Conservation (phyloP, 2,329 filamentous ascomycete species). For the Colletotrichum phormii region DNA sequence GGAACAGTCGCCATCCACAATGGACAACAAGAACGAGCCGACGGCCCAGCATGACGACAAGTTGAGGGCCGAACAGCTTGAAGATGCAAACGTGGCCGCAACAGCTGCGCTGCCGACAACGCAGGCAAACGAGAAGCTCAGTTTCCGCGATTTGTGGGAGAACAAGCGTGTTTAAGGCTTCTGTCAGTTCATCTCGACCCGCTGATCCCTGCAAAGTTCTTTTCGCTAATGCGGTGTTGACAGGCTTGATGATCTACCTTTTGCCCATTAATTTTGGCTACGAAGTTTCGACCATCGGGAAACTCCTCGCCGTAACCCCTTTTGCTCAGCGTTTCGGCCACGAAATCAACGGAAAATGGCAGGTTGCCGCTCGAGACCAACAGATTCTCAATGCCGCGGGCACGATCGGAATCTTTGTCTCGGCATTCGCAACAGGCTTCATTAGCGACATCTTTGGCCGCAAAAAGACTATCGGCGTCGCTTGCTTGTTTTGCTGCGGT, state of each 20-base stretch:
- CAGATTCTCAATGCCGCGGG: conserved; percentile 45
- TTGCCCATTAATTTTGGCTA: conserved; percentile 41
- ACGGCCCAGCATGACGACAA: conserved; percentile 11
- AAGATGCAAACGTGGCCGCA: conserved; percentile 10
- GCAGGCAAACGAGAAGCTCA: conserved; percentile 21
- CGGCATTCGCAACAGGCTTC: conserved; percentile 44
- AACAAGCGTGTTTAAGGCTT: conserved; percentile 30
- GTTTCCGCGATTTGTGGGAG: conserved; percentile 12
- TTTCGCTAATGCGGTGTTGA: neutral
- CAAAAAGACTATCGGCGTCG: conserved; percentile 41
- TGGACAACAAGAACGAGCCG: conserved; percentile 10
- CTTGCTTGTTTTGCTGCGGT: conserved; percentile 34
- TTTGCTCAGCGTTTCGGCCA: conserved; percentile 44
- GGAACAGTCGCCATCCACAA: neutral
- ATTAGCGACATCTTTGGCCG: conserved; percentile 43
- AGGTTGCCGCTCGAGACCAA: conserved; percentile 43
- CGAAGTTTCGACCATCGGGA: conserved; percentile 44
- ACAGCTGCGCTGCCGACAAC: conserved; percentile 9
- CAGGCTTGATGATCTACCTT: conserved; percentile 32
- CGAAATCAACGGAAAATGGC: conserved; percentile 32
- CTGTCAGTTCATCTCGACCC: conserved; percentile 17
- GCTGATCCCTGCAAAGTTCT: neutral
- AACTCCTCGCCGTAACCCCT: conserved; percentile 44
- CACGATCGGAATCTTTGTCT: conserved; percentile 45
- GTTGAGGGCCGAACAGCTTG: conserved; percentile 5